These are phyloP conservation scores for Stenogyne calaminthoides DNA, from an alignment of 305 asterid species.

Conservation along the genomic window DNA sequence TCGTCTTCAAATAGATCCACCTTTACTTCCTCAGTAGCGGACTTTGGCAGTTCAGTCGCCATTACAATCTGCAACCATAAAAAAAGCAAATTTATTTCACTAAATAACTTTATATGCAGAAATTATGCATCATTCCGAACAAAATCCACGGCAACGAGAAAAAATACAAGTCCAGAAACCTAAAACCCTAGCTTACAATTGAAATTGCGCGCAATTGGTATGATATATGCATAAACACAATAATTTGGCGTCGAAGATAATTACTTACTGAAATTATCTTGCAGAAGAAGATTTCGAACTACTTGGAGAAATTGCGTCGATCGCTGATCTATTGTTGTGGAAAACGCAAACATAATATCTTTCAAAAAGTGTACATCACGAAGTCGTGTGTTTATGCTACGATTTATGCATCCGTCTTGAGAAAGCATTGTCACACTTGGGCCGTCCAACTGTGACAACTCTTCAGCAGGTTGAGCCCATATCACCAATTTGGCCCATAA, in stretches of 20 bases:
- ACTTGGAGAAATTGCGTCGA: neutral
- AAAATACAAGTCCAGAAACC: neutral
- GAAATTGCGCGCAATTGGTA: neutral
- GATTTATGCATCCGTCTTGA: neutral
- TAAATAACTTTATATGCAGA: neutral
- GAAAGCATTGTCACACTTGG: neutral
- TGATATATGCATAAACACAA: neutral
- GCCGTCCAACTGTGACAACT: neutral
- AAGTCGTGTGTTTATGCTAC: too few species aligned
- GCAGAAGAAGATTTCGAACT: neutral
- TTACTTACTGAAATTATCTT: slow-evolving; percentile 26
- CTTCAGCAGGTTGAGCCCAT: neutral
- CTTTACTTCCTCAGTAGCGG: slow-evolving; percentile 61
- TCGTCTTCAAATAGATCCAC: slow-evolving; percentile 82
- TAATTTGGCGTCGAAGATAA: neutral
- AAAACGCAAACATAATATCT: neutral
- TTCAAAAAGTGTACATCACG: neutral
- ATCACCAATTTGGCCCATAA: neutral
- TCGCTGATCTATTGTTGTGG: neutral
- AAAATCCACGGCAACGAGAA: neutral
- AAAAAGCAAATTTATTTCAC: neutral
- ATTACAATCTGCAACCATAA: slow-evolving; percentile 33
- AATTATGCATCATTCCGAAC: neutral
- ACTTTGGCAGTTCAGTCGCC: slow-evolving; percentile 67
- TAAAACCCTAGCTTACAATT: slow-evolving; percentile 27